A percentile compares a stretch with the other conserved stretches of the same genome.
phyloP scores from a whole-genome alignment of 2,329 filamentous ascomycete genomes.

The Xylaria sp. region DNA sequence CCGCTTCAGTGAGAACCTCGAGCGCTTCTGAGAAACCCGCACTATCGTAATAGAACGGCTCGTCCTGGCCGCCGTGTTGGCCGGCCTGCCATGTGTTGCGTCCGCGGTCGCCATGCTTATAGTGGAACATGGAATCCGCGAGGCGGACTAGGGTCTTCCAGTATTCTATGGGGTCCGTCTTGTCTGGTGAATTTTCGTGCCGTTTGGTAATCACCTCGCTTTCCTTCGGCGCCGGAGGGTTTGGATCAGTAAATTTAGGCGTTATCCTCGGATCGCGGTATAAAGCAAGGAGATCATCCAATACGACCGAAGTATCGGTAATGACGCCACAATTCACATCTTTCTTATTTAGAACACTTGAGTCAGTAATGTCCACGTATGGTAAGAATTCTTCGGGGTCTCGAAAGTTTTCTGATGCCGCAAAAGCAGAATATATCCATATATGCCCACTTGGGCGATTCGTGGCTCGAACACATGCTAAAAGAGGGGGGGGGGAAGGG shows the following conservation, averaged over 20 bases:
- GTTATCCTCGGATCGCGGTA: slow-evolving; percentile 55
- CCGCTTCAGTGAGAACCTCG: slow-evolving; percentile 50
- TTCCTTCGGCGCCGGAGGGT: slow-evolving; percentile 45
- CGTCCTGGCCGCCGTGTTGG: slow-evolving; percentile 54
- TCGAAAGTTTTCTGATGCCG: too few species aligned
- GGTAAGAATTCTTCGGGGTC: too few species aligned
- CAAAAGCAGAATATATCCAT: too few species aligned
- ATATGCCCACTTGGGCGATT: too few species aligned
- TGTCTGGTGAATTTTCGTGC: slow-evolving; percentile 29
- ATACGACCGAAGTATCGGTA: slow-evolving; percentile 56
- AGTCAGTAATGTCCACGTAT: too few species aligned
- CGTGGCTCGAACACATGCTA: too few species aligned
- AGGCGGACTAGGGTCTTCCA: slow-evolving; percentile 45
- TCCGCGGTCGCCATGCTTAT: slow-evolving; percentile 53
- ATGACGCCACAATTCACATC: slow-evolving; percentile 56
- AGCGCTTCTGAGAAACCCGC: slow-evolving; percentile 51
- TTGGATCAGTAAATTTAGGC: slow-evolving; percentile 53
- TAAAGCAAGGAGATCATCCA: slow-evolving; percentile 58
- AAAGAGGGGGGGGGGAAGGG: too few species aligned
- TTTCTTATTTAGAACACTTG: too few species aligned
- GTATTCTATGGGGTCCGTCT: slow-evolving; percentile 45
- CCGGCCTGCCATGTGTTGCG: slow-evolving; percentile 57
- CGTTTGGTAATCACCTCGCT: slow-evolving; percentile 29
- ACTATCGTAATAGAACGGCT: slow-evolving; percentile 56
- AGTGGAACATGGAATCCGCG: slow-evolving; percentile 54